These are phyloP conservation scores for Bocquillonia castaneifolia DNA, from an alignment of 441 rosid species.

Conservation along the genomic window DNA sequence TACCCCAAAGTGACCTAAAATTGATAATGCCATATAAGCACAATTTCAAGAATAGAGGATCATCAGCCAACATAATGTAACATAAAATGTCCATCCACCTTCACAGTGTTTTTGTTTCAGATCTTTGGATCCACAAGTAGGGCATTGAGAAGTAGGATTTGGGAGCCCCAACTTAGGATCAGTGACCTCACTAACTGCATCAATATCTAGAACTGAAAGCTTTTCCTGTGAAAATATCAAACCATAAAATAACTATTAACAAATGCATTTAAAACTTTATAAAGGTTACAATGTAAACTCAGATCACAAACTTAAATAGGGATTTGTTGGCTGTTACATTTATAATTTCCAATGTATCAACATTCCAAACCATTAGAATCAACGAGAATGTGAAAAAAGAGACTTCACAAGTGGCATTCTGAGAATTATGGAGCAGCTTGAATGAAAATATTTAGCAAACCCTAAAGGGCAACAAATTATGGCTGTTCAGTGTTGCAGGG, in stretches of 20 bases:
- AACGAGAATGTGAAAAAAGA: background rate
- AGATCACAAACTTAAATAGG: slow-evolving; percentile 1
- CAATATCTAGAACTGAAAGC: slow-evolving; percentile 41
- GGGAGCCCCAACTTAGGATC: slow-evolving; percentile 85
- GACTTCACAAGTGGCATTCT: background rate
- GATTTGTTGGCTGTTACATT: background rate
- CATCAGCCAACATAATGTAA: background rate
- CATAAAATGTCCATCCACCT: slow-evolving; percentile 40
- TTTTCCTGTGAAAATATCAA: slow-evolving; percentile 48
- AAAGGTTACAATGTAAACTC: background rate
- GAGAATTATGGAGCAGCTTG: background rate
- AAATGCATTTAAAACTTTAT: background rate
- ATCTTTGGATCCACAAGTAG: slow-evolving; percentile 61
- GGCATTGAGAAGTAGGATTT: slow-evolving; percentile 54
- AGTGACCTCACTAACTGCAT: slow-evolving; percentile 50
- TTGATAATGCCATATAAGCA: slow-evolving; percentile 20
- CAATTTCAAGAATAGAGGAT: background rate
- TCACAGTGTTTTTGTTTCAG: slow-evolving; percentile 56
- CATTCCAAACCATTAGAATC: background rate
- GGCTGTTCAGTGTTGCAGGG: background rate
- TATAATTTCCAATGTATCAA: background rate
- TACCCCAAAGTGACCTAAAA: slow-evolving; percentile 76
- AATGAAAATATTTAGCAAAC: background rate
- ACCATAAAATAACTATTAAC: background rate
- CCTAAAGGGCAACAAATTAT: background rate